Evolutionary conservation across 331 rosid species (phyloP), one percentile per base, ranked within the genome.

Genomic region (Quercus tomentella): DNA sequence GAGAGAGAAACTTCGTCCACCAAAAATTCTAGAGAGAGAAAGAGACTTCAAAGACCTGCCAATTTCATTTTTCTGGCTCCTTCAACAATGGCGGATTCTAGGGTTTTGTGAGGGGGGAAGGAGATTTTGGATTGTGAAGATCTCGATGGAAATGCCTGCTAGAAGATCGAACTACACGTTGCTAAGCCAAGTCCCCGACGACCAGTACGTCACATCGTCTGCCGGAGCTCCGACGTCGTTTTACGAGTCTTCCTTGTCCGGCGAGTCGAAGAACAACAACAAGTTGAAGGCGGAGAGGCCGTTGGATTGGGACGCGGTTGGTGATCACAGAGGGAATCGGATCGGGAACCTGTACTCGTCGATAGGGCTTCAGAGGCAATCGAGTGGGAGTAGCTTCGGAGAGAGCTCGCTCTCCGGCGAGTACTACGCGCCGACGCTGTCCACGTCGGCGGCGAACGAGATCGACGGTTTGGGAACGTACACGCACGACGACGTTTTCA

Each of bases 321-420:
- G 72, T 66, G 98, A 96, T 87, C 96, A 80, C 74, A 80, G 97
- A 77, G 86, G 78, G 41, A 90, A 84, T 84, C 94, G 99, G 92
- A 89, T 93, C 89, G 97, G 93, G 18, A 93, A 80, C 83, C 28
- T 82, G 86, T 89, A 81, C 74, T 57, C 97, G 1, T 86, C 92
- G 80, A 87, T 87, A 79, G 98, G 97, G 26, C 57, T 96, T 72
- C 98, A 93, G 97, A 80, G 97, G 84, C 99, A 96, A 85, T 96
- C 99, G 10, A 96, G 99, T 72, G 99, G 97, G 56, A 95, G 99
- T 57, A 95, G 99, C 76, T 95, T 85, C 26, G 97, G 99, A 0
- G 99, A 90, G 82, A 95, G 97, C 84, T 95, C 99, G 70, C 81
- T 93, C 7, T 93, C 99, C 15, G 97, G 99, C 5, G 99, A 95